Evolutionary conservation across 768 basidiomycete species (phyloP).

Genomic region (Rickenella mellea): DNA sequence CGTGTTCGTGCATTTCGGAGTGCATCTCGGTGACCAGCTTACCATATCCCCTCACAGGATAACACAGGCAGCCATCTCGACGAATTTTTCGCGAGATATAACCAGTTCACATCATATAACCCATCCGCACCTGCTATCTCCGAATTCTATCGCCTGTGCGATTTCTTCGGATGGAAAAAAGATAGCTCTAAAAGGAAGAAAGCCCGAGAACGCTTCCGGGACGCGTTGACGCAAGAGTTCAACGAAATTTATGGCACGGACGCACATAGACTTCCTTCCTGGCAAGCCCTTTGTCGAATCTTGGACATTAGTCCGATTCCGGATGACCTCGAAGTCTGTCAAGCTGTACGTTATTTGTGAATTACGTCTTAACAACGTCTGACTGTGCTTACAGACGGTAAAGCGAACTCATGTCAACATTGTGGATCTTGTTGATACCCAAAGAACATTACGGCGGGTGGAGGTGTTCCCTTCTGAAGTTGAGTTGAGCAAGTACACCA

Average conservation of each 20-base stretch:
- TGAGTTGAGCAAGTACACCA: constrained; percentile 3
- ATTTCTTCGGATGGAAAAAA: not conserved
- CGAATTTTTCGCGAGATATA: constrained; percentile 10
- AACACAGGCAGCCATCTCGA: no score
- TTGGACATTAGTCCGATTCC: constrained; percentile 8
- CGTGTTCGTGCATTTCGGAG: no score
- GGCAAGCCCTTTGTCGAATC: constrained; percentile 8
- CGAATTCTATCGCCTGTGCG: constrained; percentile 7
- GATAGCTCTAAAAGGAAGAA: no score
- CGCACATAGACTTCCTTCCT: constrained; percentile 7
- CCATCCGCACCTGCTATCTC: constrained; percentile 2
- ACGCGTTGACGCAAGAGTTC: constrained; percentile 9
- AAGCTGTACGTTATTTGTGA: constrained; percentile 1
- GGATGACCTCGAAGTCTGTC: constrained; percentile 3
- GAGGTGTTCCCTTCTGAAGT: not conserved
- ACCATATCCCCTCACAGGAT: no score
- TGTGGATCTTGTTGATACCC: constrained; percentile 6
- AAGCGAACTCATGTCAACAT: constrained; percentile 7
- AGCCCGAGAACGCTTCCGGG: constrained; percentile 1
- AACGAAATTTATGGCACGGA: constrained; percentile 11
- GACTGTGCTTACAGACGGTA: constrained; percentile 6
- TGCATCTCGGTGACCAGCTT: no score
- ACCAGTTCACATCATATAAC: constrained; percentile 5
- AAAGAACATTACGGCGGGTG: not conserved
- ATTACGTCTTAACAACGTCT: not conserved